phyloP scores from a whole-genome alignment of 2,329 filamentous ascomycete genomes.

The Ophiostoma quercus region DNA sequence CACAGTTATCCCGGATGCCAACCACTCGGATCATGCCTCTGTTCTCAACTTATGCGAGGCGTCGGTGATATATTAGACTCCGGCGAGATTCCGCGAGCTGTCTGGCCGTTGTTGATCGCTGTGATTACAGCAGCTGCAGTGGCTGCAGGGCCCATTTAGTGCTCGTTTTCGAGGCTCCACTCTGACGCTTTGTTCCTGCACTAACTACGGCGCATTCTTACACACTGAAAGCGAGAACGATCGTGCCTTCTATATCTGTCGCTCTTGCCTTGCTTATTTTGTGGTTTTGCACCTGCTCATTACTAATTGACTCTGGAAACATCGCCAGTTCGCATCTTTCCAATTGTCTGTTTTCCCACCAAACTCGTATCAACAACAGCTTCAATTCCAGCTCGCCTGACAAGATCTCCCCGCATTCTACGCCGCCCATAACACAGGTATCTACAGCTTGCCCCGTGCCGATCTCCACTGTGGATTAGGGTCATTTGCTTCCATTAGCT shows the following conservation, averaged over 20 bases:
- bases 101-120: not conserved
- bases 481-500: not conserved
- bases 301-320: not conserved
- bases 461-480: conserved; percentile 8
- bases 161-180: not conserved
- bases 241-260: conserved; percentile 6
- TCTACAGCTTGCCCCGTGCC: not conserved
- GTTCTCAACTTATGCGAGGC: not conserved
- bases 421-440: not conserved
- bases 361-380: not conserved
- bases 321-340: not conserved
- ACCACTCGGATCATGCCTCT: not conserved
- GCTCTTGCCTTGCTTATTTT: not conserved
- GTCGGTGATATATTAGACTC: not conserved
- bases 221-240: conserved; percentile 9
- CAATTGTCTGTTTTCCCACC: not conserved
- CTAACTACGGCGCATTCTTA: not conserved
- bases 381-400: not conserved
- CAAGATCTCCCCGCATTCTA: not conserved
- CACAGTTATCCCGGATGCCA: not conserved
- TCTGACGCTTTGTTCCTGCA: not conserved
- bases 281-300: not conserved
- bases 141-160: not conserved
- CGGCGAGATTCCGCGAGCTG: not conserved
- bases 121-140: not conserved